Evolutionary conservation across 2,329 filamentous ascomycete genomes (phyloP).

Genomic region (Xylaria hypoxylon): DNA sequence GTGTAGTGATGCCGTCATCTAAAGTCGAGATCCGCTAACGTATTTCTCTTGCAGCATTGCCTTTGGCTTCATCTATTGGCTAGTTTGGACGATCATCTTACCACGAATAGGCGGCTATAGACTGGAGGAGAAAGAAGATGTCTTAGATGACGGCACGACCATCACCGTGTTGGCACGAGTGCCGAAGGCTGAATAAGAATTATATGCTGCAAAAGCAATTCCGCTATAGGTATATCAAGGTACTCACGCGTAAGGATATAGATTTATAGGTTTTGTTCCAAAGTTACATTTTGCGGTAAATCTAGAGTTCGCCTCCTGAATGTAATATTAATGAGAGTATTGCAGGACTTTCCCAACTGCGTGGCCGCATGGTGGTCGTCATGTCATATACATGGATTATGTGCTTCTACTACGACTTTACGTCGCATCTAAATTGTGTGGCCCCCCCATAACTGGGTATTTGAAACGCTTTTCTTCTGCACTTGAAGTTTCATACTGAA

Average conservation of each 20-base stretch:
- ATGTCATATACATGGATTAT: not conserved
- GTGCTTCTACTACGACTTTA: not conserved
- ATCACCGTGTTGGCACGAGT: constrained; percentile 68
- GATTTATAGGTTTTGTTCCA: not conserved
- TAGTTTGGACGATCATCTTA: constrained; percentile 71
- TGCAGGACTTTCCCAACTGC: not conserved
- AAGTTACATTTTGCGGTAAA: not conserved
- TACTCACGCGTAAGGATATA: not conserved
- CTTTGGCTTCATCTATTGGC: constrained; percentile 75
- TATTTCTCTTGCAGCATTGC: constrained; percentile 58
- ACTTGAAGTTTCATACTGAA: not conserved
- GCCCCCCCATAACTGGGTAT: not conserved
- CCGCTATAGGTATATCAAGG: not conserved
- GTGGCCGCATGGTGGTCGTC: no score
- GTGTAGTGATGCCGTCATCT: no score
- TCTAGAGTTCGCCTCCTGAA: not conserved
- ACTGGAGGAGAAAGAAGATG: constrained; percentile 70
- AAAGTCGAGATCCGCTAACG: constrained; percentile 7
- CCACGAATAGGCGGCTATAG: constrained; percentile 70
- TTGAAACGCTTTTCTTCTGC: not conserved
- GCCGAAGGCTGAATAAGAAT: constrained; percentile 39
- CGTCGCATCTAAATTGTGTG: no score
- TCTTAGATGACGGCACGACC: constrained; percentile 74
- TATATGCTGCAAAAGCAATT: not conserved
- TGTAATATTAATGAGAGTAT: constrained; percentile 4